Evolutionary conservation across 106 monocot species (phyloP).

Genomic region (Dendrobium chrysotoxum): DNA sequence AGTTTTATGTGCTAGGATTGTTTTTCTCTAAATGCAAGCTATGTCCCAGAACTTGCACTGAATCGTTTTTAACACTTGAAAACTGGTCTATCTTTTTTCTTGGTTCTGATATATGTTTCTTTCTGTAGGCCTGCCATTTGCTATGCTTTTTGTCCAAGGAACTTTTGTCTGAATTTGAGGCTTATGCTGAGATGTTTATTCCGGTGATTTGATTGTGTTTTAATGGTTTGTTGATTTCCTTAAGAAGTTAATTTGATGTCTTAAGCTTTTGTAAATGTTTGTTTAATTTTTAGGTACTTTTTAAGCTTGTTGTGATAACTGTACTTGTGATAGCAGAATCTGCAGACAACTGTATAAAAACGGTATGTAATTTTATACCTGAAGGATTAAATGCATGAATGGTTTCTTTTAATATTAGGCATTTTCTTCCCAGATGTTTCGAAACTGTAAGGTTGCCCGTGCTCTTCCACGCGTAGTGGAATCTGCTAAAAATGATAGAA

Average conservation of each 20-base stretch:
- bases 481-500: slow-evolving; percentile 87
- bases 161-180: slow-evolving; percentile 89
- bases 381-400: not conserved
- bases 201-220: slow-evolving; percentile 49
- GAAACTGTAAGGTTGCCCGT: slow-evolving; percentile 95
- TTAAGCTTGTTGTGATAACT: slow-evolving; percentile 99
- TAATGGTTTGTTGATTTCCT: not conserved
- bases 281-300: slow-evolving; percentile 52
- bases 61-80: not conserved
- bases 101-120: slow-evolving; percentile 12
- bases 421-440: slow-evolving; percentile 60
- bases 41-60: not conserved
- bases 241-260: not conserved
- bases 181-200: slow-evolving; percentile 94
- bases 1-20: not conserved
- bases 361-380: slow-evolving; percentile 36
- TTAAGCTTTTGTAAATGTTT: not conserved
- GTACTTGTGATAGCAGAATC: slow-evolving; percentile 99
- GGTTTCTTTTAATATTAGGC: not conserved
- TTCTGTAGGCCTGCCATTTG: slow-evolving; percentile 81
- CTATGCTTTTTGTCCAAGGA: slow-evolving; percentile 90
- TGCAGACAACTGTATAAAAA: slow-evolving; percentile 97
- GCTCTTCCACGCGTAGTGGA: slow-evolving; percentile 85
- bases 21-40: not conserved
- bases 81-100: not conserved